A percentile compares a stretch with the other conserved stretches of the same genome.
These are phyloP conservation scores for Beauveria sp. DNA, from an alignment of 2,329 filamentous ascomycete genomes.

Conservation along the genomic window DNA sequence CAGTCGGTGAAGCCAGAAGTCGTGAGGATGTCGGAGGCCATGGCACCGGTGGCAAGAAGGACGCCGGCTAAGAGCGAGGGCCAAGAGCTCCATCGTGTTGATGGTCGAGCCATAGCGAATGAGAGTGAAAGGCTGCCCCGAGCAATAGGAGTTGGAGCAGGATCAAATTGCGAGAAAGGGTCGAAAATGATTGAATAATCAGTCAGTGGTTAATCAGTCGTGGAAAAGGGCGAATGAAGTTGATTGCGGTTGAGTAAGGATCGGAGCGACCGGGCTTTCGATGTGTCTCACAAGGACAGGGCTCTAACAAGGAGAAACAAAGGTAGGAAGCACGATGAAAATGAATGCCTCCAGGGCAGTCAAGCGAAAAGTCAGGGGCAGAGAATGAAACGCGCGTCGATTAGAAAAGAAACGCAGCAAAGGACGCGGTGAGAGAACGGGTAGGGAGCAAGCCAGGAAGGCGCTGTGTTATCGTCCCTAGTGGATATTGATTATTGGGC, in stretches of 20 bases:
- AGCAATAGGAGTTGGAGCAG: no score
- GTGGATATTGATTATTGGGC: background rate
- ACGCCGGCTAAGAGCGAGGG: conserved; percentile 27
- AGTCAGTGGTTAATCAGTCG: background rate
- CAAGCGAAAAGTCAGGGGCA: conserved; percentile 3
- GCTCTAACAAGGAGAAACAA: conserved; percentile 1
- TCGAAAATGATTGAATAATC: background rate
- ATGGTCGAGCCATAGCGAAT: conserved; percentile 25
- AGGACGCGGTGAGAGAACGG: conserved; percentile 1
- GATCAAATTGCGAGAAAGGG: no score
- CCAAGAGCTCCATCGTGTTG: conserved; percentile 23
- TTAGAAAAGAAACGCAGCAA: conserved; percentile 5
- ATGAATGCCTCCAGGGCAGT: conserved; percentile 8
- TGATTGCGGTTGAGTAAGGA: background rate
- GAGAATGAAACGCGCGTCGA: background rate
- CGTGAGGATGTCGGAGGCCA: conserved; percentile 65
- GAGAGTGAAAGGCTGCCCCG: no score
- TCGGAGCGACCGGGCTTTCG: conserved; percentile 11
- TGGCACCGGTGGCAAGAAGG: conserved; percentile 37
- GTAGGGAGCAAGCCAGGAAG: conserved; percentile 3
- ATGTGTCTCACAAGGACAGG: background rate
- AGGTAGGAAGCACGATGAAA: conserved; percentile 14
- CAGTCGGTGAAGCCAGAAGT: conserved; percentile 78
- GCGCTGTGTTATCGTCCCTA: background rate
- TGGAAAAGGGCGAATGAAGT: conserved; percentile 1